Conservation (phyloP, 345 rosid species). For the Populus davidiana region DNA sequence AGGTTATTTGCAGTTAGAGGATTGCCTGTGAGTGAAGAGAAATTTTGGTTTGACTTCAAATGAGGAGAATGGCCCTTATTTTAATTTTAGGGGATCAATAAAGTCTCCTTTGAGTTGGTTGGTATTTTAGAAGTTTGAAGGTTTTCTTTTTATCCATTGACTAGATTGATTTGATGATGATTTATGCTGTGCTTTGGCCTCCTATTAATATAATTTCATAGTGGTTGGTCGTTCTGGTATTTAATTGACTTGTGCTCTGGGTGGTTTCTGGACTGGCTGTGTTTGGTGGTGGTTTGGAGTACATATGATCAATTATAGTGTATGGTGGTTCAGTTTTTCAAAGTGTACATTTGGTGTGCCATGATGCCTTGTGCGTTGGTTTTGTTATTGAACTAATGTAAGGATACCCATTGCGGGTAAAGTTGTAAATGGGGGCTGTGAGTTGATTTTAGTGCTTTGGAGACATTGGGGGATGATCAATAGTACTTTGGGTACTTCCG, state of each 20-base stretch:
- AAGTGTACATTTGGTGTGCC: neutral
- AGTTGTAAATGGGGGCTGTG: neutral
- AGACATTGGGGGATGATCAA: neutral
- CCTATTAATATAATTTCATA: neutral
- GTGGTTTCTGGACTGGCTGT: neutral
- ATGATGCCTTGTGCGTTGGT: neutral
- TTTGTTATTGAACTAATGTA: conserved; percentile 3
- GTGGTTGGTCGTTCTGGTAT: neutral
- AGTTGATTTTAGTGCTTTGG: neutral
- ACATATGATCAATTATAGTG: neutral
- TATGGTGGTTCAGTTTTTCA: neutral
- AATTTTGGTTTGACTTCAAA: too few relatives aligned
- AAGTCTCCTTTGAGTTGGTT: too few relatives aligned
- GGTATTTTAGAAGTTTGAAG: too few relatives aligned
- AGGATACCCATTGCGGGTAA: neutral
- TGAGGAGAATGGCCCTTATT: too few relatives aligned
- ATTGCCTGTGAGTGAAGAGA: too few relatives aligned
- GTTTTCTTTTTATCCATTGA: too few relatives aligned
- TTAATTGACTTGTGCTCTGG: neutral
- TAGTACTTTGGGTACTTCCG: neutral
- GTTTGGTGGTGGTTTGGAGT: neutral
- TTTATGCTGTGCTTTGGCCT: neutral
- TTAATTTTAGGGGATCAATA: too few relatives aligned
- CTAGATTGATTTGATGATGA: neutral
- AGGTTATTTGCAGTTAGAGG: too few relatives aligned